These are phyloP conservation scores for Paecilomyces sp. DNA, from an alignment of 2,329 filamentous ascomycete genomes.

Conservation along the genomic window DNA sequence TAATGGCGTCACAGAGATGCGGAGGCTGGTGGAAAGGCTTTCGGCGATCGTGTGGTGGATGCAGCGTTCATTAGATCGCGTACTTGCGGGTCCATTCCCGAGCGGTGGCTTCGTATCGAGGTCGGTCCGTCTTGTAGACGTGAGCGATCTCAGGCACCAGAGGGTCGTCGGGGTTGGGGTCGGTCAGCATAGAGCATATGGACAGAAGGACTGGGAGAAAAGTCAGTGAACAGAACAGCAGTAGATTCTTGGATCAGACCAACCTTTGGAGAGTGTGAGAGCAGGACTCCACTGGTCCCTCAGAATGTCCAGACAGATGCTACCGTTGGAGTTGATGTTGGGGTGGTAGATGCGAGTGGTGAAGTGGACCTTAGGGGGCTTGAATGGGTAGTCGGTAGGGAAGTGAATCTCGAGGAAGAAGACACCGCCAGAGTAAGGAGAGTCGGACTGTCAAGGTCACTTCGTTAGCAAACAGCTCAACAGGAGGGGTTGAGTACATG, in stretches of 20 bases:
- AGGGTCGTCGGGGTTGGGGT: conserved; percentile 98
- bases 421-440: conserved; percentile 94
- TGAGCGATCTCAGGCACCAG: conserved; percentile 98
- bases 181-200: conserved; percentile 99
- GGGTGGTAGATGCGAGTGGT: conserved; percentile 99
- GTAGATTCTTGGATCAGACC: conserved; percentile 9
- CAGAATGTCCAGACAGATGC: conserved; percentile 96
- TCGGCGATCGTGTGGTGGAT: conserved; percentile 14
- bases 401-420: conserved; percentile 99
- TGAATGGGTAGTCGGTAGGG: conserved; percentile 99
- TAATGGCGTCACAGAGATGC: conserved; percentile 22
- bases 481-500: background rate
- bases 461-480: conserved; percentile 20
- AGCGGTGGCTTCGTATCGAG: conserved; percentile 91
- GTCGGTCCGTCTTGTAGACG: conserved; percentile 98
- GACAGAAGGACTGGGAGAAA: conserved; percentile 71
- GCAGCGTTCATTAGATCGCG: conserved; percentile 62
- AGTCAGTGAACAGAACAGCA: conserved; percentile 5
- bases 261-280: conserved; percentile 97
- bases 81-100: conserved; percentile 99
- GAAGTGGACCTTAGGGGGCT: conserved; percentile 99
- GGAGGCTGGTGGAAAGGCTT: conserved; percentile 19
- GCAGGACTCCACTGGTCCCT: conserved; percentile 99
- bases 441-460: conserved; percentile 63
- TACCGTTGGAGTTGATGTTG: conserved; percentile 99